Evolutionary conservation across 176 grass and related monocot genomes (phyloP).

Genomic region (Bonia amplexicaulis): DNA sequence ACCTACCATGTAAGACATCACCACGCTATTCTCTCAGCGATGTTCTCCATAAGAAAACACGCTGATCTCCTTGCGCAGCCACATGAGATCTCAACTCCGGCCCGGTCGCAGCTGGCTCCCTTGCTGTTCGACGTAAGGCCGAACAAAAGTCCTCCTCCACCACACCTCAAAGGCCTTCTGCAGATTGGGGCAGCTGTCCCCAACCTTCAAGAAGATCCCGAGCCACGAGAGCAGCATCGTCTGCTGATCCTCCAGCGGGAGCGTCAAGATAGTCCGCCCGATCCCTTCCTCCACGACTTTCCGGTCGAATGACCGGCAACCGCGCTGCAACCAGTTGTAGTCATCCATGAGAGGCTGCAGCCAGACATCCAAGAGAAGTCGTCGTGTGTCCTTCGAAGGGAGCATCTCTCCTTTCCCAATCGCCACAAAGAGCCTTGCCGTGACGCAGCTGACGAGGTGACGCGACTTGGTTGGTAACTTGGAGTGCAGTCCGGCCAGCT

Average conservation of each 20-base stretch:
- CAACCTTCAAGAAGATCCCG: conserved; percentile 72
- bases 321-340: conserved; percentile 85
- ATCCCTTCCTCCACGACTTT: conserved; percentile 88
- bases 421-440: conserved; percentile 74
- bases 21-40: conserved; percentile 3
- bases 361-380: conserved; percentile 70
- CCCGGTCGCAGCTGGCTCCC: conserved; percentile 20
- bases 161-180: conserved; percentile 97
- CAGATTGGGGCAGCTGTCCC: conserved; percentile 81
- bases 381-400: conserved; percentile 67
- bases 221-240: conserved; percentile 79
- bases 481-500: conserved; percentile 61
- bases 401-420: conserved; percentile 90
- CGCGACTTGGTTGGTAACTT: conserved; percentile 76
- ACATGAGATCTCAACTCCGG: conserved; percentile 20
- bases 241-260: conserved; percentile 90
- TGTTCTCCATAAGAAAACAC: conserved; percentile 1
- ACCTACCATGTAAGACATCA: conserved; percentile 12
- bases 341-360: conserved; percentile 89
- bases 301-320: conserved; percentile 72
- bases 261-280: conserved; percentile 73
- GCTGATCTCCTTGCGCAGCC: background rate
- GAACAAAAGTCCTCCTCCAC: conserved; percentile 91
- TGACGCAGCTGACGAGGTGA: conserved; percentile 78
- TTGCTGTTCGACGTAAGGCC: conserved; percentile 62